phyloP scores from a whole-genome alignment of 352 stramenopile species.

The Aphanomyces invadans region DNA sequence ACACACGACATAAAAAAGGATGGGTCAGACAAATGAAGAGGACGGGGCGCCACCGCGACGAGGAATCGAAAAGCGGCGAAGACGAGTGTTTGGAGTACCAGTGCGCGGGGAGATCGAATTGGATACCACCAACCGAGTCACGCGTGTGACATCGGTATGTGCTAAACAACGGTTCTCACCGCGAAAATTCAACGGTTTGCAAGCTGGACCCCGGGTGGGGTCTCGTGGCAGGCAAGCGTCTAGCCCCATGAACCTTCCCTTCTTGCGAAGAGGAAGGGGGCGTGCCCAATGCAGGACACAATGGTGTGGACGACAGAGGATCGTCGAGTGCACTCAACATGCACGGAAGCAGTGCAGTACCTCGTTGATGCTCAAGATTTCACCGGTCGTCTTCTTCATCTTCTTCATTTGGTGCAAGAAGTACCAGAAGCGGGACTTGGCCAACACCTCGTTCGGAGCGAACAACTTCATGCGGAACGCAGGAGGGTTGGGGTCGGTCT shows the following conservation, averaged over 20 bases:
- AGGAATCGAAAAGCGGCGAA: background rate
- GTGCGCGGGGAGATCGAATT: slow-evolving; percentile 11
- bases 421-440: slow-evolving; percentile 99
- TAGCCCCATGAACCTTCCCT: slow-evolving; percentile 27
- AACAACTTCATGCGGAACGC: slow-evolving; percentile 99
- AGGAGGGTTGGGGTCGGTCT: slow-evolving; percentile 96
- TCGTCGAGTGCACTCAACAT: background rate
- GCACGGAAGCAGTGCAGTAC: slow-evolving; percentile 41
- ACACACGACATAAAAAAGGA: slow-evolving; percentile 34
- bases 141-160: background rate
- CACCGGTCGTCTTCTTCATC: slow-evolving; percentile 99
- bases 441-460: slow-evolving; percentile 94
- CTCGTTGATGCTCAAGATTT: slow-evolving; percentile 99
- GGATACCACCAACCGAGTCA: slow-evolving; percentile 5
- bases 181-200: slow-evolving; percentile 59
- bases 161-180: slow-evolving; percentile 22
- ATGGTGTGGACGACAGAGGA: background rate
- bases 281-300: background rate
- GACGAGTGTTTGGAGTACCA: background rate
- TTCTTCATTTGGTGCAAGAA: slow-evolving; percentile 99
- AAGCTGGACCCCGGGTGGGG: slow-evolving; percentile 63
- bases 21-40: slow-evolving; percentile 18
- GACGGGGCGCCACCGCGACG: background rate
- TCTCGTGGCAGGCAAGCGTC: slow-evolving; percentile 83
- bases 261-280: slow-evolving; percentile 30